phyloP scores from a whole-genome alignment of 495 filamentous ascomycete species.

The Talaromyces proteolyticus region DNA sequence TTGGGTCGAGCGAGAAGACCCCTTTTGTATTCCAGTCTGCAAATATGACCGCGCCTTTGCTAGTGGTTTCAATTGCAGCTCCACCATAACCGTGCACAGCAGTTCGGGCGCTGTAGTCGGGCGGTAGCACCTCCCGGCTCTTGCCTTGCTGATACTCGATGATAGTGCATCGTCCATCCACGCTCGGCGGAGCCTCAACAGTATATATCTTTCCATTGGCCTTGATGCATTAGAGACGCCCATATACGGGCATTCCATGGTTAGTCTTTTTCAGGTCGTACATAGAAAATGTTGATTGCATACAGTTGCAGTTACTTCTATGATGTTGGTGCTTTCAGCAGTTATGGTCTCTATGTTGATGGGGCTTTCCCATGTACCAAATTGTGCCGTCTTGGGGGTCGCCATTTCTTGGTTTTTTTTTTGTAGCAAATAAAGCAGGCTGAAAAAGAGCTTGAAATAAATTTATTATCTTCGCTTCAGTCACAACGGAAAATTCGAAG shows the following conservation, averaged over 20 bases:
- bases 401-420: neutral
- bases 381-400: conserved; percentile 21
- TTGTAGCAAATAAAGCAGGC: no score
- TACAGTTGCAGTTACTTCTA: conserved; percentile 19
- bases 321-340: conserved; percentile 15
- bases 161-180: conserved; percentile 32
- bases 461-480: no score
- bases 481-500: no score
- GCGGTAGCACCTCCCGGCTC: conserved; percentile 30
- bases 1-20: conserved; percentile 28
- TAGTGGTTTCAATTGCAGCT: conserved; percentile 21
- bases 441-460: no score
- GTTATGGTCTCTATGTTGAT: conserved; percentile 34
- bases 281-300: neutral
- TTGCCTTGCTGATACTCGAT: conserved; percentile 23
- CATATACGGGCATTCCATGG: neutral
- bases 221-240: conserved; percentile 5
- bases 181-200: conserved; percentile 31
- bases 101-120: conserved; percentile 28
- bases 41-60: conserved; percentile 29
- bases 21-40: conserved; percentile 26
- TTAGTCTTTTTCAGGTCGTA: neutral
- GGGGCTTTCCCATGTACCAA: conserved; percentile 38
- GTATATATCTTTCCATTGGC: conserved; percentile 29
- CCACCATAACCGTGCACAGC: conserved; percentile 42